Percentiles rank a stretch among this genome's conserved stretches.
Evolutionary conservation across 306 rosid genomes (phyloP).

Genomic region (Luffa aegyptiaca): DNA sequence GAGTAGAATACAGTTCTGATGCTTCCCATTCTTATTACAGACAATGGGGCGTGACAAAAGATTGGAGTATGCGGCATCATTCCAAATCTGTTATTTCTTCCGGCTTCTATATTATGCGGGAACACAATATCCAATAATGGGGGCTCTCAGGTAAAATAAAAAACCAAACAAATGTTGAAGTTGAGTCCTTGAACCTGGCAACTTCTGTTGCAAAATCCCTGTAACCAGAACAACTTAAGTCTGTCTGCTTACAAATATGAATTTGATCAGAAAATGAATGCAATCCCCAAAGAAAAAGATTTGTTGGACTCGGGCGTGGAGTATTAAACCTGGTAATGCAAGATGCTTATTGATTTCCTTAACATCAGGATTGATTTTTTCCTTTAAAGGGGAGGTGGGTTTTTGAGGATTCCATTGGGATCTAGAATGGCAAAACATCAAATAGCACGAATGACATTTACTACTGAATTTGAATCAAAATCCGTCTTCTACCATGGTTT

Average conservation of each 20-base stretch:
- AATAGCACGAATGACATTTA: too few relatives aligned
- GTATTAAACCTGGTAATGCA: not conserved
- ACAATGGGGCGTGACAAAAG: constrained; percentile 91
- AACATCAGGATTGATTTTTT: not conserved
- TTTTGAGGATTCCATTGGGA: too few relatives aligned
- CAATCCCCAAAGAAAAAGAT: not conserved
- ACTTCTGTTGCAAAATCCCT: not conserved
- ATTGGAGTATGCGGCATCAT: constrained; percentile 81
- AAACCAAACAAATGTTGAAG: not conserved
- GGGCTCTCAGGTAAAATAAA: constrained; percentile 58
- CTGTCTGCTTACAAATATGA: not conserved
- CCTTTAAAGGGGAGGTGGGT: too few relatives aligned
- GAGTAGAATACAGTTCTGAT: not conserved
- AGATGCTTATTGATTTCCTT: not conserved
- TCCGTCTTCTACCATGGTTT: not conserved
- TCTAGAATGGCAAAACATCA: too few relatives aligned
- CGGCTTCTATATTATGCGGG: constrained; percentile 94
- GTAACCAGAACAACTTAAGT: not conserved
- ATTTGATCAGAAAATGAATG: not conserved
- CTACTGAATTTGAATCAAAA: not conserved
- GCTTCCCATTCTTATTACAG: constrained; percentile 27
- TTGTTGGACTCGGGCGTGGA: not conserved
- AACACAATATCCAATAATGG: constrained; percentile 94
- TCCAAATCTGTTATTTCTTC: constrained; percentile 69
- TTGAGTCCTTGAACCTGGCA: not conserved